Evolutionary conservation across 2,329 filamentous ascomycete species (phyloP), one percentile per base, ranked within the genome.

Genomic region (Ceratocystis huliohia): DNA sequence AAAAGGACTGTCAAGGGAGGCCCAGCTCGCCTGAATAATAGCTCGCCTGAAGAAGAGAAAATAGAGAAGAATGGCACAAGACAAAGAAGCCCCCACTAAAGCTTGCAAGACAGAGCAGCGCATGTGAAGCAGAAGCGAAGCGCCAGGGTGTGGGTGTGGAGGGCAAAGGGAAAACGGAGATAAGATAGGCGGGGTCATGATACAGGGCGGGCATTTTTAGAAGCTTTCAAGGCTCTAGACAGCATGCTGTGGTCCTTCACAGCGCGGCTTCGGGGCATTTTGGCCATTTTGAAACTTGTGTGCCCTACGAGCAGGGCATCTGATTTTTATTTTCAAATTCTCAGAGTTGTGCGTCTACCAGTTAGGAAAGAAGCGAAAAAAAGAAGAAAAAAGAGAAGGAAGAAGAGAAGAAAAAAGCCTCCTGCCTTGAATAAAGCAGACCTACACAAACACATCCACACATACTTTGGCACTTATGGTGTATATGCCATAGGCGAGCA

Each of bases 351-450:
- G 56, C 56, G 56, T 30, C 8, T 30, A 33, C 7, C n/a, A 7
- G 15, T 10, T n/a, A 37, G 56, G 56, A 59, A 59, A 59, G 56
- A 59, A 59, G 56, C 20, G 56, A 59, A 37, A 59, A 59, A 20
- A n/a, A 22, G 5, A 30, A 3, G 0, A 33, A 41, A 41, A 41
- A 15, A 13, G 37, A n/a, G n/a, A n/a, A n/a, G n/a, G n/a, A n/a
- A n/a, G n/a, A 22, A n/a, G 1, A 37, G 5, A 30, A 3, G 0
- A 33, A 41, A 41, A 41, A 15, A 13, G 37, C 10, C 10, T 41
- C 37, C 37, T 41, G 37, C 37, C 37, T 15, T 41, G 37, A 15
- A 41, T 4, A 41, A 4, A 15, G 13, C 37, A 41, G 37, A 3
- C 37, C 37, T 41, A 15, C 37, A 3, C 37, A 41, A 41, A 41